A percentile compares a stretch with the other conserved stretches of the same genome.
Evolutionary conservation across 345 rosid genomes (phyloP).

Genomic region (Draba incana): DNA sequence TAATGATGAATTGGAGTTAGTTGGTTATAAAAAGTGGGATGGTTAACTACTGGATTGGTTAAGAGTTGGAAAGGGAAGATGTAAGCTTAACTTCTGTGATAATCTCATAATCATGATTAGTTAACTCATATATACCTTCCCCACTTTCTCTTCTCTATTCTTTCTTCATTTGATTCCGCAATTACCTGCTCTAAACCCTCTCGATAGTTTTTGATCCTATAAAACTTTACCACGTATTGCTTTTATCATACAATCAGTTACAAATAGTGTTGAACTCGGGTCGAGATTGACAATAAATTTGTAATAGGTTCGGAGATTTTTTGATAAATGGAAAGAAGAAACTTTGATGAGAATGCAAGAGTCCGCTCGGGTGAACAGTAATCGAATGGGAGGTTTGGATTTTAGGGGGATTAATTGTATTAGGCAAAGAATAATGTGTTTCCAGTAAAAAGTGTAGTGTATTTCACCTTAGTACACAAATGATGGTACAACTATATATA

Average conservation of each 20-base stretch:
- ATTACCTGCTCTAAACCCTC: conserved; percentile 12
- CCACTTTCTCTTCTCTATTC: not conserved
- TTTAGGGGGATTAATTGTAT: too few relatives aligned
- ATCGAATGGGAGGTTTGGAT: too few relatives aligned
- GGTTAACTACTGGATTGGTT: conserved; percentile 20
- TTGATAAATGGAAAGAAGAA: too few relatives aligned
- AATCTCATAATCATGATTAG: conserved; percentile 19
- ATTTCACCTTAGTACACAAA: too few relatives aligned
- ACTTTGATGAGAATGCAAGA: too few relatives aligned
- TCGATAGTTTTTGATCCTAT: not conserved
- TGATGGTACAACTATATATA: too few relatives aligned
- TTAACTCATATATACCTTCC: conserved; percentile 11
- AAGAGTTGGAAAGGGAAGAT: conserved; percentile 17
- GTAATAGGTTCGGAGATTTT: too few relatives aligned
- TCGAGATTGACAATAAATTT: too few relatives aligned
- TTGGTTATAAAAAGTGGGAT: conserved; percentile 4
- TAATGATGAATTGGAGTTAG: conserved; percentile 11
- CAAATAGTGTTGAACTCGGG: too few relatives aligned
- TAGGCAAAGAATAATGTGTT: too few relatives aligned
- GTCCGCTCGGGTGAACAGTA: too few relatives aligned
- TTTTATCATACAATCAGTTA: not conserved
- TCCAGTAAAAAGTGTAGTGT: too few relatives aligned
- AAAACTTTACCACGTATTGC: not conserved
- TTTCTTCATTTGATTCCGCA: conserved; percentile 3
- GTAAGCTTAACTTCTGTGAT: conserved; percentile 16